phyloP scores from a whole-genome alignment of 2,329 filamentous ascomycete genomes.

The Aspergillus pseudoviridinutans region DNA sequence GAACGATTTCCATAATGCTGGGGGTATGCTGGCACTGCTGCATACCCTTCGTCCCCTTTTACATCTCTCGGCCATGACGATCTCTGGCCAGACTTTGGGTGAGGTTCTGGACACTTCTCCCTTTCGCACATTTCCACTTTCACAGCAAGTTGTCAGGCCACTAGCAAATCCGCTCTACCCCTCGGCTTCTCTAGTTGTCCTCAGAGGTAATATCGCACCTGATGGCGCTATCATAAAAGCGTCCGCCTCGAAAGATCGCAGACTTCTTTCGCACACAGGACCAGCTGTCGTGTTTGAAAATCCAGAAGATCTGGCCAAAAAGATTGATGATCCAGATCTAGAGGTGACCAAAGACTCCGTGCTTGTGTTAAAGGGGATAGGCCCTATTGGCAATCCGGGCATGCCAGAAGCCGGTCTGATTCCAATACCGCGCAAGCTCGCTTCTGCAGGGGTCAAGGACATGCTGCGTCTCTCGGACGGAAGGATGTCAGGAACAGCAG shows the following conservation, averaged over 20 bases:
- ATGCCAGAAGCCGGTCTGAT: conserved; percentile 53
- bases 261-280: conserved; percentile 43
- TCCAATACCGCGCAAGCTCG: conserved; percentile 49
- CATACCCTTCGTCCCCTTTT: conserved; percentile 46
- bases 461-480: conserved; percentile 54
- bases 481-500: conserved; percentile 54
- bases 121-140: conserved; percentile 41
- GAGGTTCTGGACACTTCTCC: conserved; percentile 42
- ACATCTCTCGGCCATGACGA: conserved; percentile 44
- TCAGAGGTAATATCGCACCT: conserved; percentile 48
- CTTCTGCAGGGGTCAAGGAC: conserved; percentile 45
- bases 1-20: conserved; percentile 53
- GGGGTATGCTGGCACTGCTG: conserved; percentile 48
- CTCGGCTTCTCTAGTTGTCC: conserved; percentile 43
- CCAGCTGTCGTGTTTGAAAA: conserved; percentile 48
- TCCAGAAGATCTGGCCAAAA: conserved; percentile 42
- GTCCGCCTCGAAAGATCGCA: conserved; percentile 47
- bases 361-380: conserved; percentile 48
- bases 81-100: conserved; percentile 47
- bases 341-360: conserved; percentile 44
- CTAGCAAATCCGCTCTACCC: conserved; percentile 45
- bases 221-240: conserved; percentile 50
- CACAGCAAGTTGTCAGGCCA: conserved; percentile 42
- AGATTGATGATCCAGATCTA: conserved; percentile 46
- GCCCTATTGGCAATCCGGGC: conserved; percentile 49